Percentiles rank a stretch among this genome's conserved stretches.
Conservation (phyloP, 495 filamentous ascomycete genomes). For the Penicillium salamii region DNA sequence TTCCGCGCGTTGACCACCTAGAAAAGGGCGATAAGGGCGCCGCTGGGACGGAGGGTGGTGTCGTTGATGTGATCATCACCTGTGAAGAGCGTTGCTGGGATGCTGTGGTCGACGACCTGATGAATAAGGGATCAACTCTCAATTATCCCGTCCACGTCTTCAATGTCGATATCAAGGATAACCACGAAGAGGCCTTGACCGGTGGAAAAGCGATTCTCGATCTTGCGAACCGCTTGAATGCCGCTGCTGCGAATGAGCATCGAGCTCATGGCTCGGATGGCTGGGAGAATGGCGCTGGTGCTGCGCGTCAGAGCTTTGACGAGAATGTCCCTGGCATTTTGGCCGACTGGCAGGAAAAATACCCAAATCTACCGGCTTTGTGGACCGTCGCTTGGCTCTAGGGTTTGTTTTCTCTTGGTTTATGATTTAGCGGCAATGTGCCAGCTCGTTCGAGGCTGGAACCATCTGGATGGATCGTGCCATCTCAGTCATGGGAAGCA, state of each 20-base stretch:
- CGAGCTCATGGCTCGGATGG: slow-evolving; percentile 55
- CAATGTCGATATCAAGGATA: slow-evolving; percentile 98
- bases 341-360: slow-evolving; percentile 93
- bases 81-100: slow-evolving; percentile 99
- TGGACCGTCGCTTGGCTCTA: slow-evolving; percentile 98
- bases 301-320: slow-evolving; percentile 76
- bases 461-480: background rate
- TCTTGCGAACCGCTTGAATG: slow-evolving; percentile 80
- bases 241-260: slow-evolving; percentile 75
- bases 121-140: slow-evolving; percentile 74
- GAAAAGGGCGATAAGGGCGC: slow-evolving; percentile 64
- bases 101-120: slow-evolving; percentile 91
- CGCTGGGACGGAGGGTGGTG: slow-evolving; percentile 79
- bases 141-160: slow-evolving; percentile 95
- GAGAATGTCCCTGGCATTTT: slow-evolving; percentile 90
- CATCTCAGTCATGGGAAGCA: background rate
- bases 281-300: slow-evolving; percentile 67
- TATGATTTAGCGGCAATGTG: background rate
- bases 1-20: slow-evolving; percentile 65
- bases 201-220: slow-evolving; percentile 92
- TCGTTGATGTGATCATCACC: slow-evolving; percentile 93
- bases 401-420: slow-evolving; percentile 1
- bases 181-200: slow-evolving; percentile 91
- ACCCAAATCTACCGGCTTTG: slow-evolving; percentile 83
- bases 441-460: background rate